Evolutionary conservation across 2,329 filamentous ascomycete species (phyloP), one percentile per base, ranked within the genome.

Genomic region (Cladophialophora psammophila): DNA sequence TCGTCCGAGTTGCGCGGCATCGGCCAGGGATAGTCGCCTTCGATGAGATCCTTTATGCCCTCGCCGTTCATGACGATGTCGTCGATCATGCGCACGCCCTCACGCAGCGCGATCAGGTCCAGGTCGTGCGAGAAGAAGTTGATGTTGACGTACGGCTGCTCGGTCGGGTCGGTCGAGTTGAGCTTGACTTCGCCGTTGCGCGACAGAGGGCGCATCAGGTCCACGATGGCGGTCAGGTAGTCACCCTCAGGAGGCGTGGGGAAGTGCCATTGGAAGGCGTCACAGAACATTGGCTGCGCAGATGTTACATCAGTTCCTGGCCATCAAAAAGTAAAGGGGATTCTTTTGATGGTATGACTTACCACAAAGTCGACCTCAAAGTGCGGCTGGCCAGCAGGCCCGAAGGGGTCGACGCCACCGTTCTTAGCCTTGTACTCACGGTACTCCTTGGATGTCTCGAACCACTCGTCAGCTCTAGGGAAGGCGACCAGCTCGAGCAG

Each of bases 331-430:
- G 18, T n/a, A 50, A 42, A 50, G 18, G 9, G 45, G 9, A 20
- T 10, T 7, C 10, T 48, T 48, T 6, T n/a, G n/a, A 6, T 2
- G 12, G 18, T 7, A 12, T 50, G 26, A 55, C 52, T 55, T 55
- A 35, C 52, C 10, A 90, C 83, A 71, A 89, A 89, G 76, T 89
- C 87, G 38, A 88, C 80, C 76, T 88, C 86, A 69, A 88, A 88
- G 69, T 88, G 86, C 32, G 86, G 86, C 74, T 88, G 85, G 6
- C 85, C 86, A 3, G 76, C 79, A 0, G 86, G 86, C 1, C 82
- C 82, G 72, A 88, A 88, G 2, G 86, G 86, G 63, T 88, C 86
- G 0, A 75, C 62, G 2, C 76, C 76, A 9, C 75, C 78, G 60
- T 83, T 82, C 2, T 74, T 70, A 10, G 75, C 76, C 68, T 82